These are phyloP conservation scores for Suillus subluteus DNA, from an alignment of 768 basidiomycete genomes.

Conservation along the genomic window DNA sequence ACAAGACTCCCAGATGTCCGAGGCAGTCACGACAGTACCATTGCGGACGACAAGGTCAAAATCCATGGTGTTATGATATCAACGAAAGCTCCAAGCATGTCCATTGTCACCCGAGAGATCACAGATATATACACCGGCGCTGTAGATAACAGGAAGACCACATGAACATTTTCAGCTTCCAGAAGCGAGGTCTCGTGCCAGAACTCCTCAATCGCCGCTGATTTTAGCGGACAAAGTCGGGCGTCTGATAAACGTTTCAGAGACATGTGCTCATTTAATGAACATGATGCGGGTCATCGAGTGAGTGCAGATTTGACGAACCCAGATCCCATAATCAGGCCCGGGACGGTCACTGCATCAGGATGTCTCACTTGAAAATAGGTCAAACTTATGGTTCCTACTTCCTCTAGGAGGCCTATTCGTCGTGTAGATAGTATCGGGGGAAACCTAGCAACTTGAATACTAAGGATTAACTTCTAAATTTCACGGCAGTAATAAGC, in stretches of 20 bases:
- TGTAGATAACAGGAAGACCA: slow-evolving; percentile 10
- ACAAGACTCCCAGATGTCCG: slow-evolving; percentile 18
- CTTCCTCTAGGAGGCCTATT: too few species aligned
- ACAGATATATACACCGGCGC: background rate
- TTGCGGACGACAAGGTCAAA: slow-evolving; percentile 20
- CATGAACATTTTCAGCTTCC: slow-evolving; percentile 1
- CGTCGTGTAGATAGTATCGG: too few species aligned
- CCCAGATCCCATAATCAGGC: too few species aligned
- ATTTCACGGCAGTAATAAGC: too few species aligned
- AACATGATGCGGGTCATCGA: too few species aligned
- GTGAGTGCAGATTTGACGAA: too few species aligned
- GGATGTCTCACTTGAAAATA: too few species aligned
- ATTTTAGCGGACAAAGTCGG: background rate
- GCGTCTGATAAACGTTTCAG: background rate
- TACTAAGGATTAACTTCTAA: too few species aligned
- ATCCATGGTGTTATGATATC: slow-evolving; percentile 13
- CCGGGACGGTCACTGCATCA: too few species aligned
- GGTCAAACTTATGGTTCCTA: too few species aligned
- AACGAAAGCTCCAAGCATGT: background rate
- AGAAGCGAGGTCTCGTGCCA: slow-evolving; percentile 6
- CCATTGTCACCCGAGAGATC: background rate
- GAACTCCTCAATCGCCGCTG: background rate
- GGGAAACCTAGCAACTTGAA: too few species aligned
- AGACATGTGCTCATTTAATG: too few species aligned
- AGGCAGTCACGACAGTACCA: slow-evolving; percentile 20